phyloP scores from a whole-genome alignment of 2,329 filamentous ascomycete species.

The Parastagonospora nodorum region DNA sequence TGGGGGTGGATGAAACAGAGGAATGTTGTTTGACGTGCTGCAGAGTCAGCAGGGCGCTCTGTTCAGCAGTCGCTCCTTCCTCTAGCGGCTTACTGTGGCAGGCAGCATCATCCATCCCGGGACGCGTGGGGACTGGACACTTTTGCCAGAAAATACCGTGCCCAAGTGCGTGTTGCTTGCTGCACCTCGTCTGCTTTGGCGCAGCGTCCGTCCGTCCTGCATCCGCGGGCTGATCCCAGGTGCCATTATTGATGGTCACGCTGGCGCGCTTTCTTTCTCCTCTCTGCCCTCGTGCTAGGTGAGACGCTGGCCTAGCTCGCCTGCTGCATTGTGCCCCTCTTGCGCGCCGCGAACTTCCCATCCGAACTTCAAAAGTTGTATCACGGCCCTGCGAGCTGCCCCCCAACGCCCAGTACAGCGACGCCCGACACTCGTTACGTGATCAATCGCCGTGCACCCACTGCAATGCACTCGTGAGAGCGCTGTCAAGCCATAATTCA shows the following conservation, averaged over 20 bases:
- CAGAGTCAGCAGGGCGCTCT: constrained; percentile 10
- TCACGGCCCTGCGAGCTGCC: constrained; percentile 2
- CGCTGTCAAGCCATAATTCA: not conserved
- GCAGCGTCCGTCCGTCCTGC: constrained; percentile 2
- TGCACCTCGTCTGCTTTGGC: not conserved
- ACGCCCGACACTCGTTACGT: constrained; percentile 20
- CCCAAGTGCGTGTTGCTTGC: not conserved
- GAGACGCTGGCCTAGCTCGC: constrained; percentile 1
- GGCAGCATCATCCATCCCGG: constrained; percentile 8
- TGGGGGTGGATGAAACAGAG: constrained; percentile 4
- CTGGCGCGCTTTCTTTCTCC: constrained; percentile 3
- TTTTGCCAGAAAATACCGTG: not conserved
- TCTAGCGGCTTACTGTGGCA: not conserved
- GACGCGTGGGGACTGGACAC: constrained; percentile 11
- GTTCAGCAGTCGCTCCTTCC: constrained; percentile 5
- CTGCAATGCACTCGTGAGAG: constrained; percentile 28
- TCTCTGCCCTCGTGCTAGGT: constrained; percentile 5
- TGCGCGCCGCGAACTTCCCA: constrained; percentile 4
- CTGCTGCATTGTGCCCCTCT: constrained; percentile 16
- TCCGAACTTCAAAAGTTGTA: constrained; percentile 14
- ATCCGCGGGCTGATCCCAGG: constrained; percentile 1
- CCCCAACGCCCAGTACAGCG: constrained; percentile 1
- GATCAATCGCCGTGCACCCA: constrained; percentile 31
- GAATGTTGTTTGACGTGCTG: constrained; percentile 9
- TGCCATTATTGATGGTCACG: constrained; percentile 2